Conservation (phyloP, 768 basidiomycete species). For the Tulasnella sp. region DNA sequence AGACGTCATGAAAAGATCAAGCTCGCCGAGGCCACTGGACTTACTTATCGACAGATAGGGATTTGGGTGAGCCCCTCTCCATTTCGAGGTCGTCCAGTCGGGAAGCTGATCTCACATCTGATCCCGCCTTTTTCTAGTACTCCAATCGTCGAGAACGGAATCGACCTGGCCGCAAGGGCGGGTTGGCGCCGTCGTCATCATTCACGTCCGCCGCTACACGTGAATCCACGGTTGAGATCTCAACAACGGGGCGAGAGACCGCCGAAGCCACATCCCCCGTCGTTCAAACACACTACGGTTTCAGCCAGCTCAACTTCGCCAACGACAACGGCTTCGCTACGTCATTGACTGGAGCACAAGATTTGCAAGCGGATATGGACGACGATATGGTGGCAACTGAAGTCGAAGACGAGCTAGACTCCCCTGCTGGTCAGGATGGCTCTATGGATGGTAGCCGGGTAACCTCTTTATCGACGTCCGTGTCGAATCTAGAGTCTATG, state of each 20-base stretch:
- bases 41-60: conserved; percentile 20
- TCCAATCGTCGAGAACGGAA: conserved; percentile 19
- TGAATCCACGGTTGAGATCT: neutral
- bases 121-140: conserved; percentile 6
- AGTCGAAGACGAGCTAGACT: neutral
- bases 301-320: neutral
- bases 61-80: conserved; percentile 15
- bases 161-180: neutral
- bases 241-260: neutral
- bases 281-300: neutral
- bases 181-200: neutral
- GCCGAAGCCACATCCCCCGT: neutral
- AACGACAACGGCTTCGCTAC: neutral
- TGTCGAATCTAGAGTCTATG: neutral
- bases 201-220: neutral
- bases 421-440: neutral
- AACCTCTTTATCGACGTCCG: neutral
- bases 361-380: neutral
- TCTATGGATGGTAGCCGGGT: neutral
- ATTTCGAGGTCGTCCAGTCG: neutral
- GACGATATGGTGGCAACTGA: neutral
- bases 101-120: neutral
- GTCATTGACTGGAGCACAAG: neutral
- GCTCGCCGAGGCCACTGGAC: conserved; percentile 10
- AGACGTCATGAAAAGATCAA: conserved; percentile 17